Conservation (phyloP, 345 rosid species). For the Citrus medica region DNA sequence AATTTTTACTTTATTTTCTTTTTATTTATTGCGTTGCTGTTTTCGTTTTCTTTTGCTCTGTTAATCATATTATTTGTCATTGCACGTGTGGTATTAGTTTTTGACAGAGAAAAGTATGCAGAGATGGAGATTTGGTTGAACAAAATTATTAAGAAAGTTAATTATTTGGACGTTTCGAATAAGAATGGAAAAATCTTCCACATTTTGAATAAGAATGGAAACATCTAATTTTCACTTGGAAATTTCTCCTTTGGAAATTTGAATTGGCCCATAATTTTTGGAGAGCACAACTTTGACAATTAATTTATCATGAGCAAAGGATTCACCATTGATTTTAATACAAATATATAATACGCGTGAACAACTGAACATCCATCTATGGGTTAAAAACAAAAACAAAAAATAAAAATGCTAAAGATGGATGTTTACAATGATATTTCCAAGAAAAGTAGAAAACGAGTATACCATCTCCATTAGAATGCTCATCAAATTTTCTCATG, state of each 20-base stretch:
- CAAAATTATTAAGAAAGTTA: not conserved
- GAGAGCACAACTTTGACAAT: not conserved
- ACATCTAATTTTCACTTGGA: not conserved
- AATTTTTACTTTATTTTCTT: too few relatives aligned
- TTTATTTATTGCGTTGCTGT: too few relatives aligned
- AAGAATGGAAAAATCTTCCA: not conserved
- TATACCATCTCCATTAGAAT: too few relatives aligned
- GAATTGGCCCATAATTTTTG: not conserved
- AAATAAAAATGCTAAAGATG: too few relatives aligned
- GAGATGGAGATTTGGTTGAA: not conserved
- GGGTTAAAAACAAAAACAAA: too few relatives aligned
- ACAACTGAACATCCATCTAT: not conserved
- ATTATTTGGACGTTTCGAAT: not conserved
- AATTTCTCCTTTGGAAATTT: not conserved
- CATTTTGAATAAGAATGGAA: too few relatives aligned
- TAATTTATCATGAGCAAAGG: not conserved
- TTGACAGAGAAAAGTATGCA: not conserved
- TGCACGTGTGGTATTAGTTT: too few relatives aligned
- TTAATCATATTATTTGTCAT: too few relatives aligned
- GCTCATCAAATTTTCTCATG: too few relatives aligned
- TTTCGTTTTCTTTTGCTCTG: too few relatives aligned
- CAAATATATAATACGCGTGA: not conserved
- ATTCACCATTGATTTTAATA: not conserved
- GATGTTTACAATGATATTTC: too few relatives aligned
- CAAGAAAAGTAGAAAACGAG: too few relatives aligned